phyloP scores from a whole-genome alignment of 1,139 yeast genomes.

The Ashbya aceris region DNA sequence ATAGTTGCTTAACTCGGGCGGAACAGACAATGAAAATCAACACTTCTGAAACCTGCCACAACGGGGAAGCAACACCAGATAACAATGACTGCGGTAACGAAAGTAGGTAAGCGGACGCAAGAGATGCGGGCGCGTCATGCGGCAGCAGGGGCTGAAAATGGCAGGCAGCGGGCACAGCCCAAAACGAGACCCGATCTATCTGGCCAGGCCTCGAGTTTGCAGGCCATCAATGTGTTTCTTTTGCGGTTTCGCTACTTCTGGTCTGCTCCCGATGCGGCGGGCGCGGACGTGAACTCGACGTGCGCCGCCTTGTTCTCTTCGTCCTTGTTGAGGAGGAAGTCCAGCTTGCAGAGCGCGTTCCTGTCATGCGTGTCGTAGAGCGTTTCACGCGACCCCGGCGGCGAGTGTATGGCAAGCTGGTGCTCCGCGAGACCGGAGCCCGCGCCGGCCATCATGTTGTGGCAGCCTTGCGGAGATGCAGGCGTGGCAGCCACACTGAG shows the following conservation, averaged over 20 bases:
- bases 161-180: too few relatives aligned
- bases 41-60: too few relatives aligned
- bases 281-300: not conserved
- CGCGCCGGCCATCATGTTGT: not conserved
- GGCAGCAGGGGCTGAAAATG: too few relatives aligned
- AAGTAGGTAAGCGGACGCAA: too few relatives aligned
- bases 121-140: too few relatives aligned
- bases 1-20: too few relatives aligned
- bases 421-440: not conserved
- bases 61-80: too few relatives aligned
- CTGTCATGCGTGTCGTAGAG: constrained; percentile 1
- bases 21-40: too few relatives aligned
- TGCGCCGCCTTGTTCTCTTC: not conserved
- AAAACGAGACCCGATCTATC: too few relatives aligned
- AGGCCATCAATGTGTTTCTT: too few relatives aligned
- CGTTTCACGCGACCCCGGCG: not conserved
- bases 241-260: not conserved
- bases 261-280: not conserved
- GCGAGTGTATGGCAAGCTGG: not conserved
- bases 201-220: too few relatives aligned
- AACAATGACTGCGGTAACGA: too few relatives aligned
- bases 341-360: constrained; percentile 2
- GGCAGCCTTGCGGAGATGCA: not conserved
- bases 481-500: not conserved
- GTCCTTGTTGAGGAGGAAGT: constrained; percentile 2